Conservation (phyloP, 306 rosid species). For the Dalbergia cochinchinensis region DNA sequence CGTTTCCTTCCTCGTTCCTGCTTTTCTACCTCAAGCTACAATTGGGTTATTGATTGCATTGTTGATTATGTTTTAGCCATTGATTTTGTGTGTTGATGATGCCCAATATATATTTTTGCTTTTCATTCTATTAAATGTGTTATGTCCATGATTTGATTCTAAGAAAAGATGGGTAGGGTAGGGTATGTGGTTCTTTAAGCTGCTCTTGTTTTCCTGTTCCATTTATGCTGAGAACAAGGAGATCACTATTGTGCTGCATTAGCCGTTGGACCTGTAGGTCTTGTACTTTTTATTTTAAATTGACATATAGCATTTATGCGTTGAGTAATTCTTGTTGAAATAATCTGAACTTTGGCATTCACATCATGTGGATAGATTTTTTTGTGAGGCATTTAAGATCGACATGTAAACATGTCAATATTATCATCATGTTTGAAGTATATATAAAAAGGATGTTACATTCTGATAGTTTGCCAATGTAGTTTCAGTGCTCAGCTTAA, state of each 20-base stretch:
- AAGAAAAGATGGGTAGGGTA: slow-evolving; percentile 4
- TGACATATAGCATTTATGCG: slow-evolving; percentile 8
- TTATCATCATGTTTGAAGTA: background rate
- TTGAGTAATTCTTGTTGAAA: slow-evolving; percentile 9
- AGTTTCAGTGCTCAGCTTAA: background rate
- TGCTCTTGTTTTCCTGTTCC: slow-evolving; percentile 1
- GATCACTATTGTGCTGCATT: too few species aligned
- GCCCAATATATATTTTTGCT: background rate
- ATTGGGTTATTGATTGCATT: slow-evolving; percentile 11
- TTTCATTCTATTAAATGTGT: background rate
- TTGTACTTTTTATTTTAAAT: background rate
- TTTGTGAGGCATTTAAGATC: background rate
- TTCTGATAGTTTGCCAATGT: background rate
- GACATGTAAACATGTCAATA: background rate
- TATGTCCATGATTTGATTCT: slow-evolving; percentile 27
- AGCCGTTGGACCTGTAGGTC: too few species aligned
- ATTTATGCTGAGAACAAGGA: slow-evolving; percentile 18
- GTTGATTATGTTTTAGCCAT: background rate
- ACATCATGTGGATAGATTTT: slow-evolving; percentile 8
- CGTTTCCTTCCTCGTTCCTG: background rate
- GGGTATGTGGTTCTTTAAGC: slow-evolving; percentile 6
- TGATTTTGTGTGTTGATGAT: background rate
- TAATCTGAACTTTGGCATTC: slow-evolving; percentile 16
- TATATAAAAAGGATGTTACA: slow-evolving; percentile 4
- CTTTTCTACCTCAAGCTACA: background rate